Percentiles rank a stretch among this genome's conserved stretches.
phyloP scores from a whole-genome alignment of 345 rosid genomes.

The Camelina hispida region DNA sequence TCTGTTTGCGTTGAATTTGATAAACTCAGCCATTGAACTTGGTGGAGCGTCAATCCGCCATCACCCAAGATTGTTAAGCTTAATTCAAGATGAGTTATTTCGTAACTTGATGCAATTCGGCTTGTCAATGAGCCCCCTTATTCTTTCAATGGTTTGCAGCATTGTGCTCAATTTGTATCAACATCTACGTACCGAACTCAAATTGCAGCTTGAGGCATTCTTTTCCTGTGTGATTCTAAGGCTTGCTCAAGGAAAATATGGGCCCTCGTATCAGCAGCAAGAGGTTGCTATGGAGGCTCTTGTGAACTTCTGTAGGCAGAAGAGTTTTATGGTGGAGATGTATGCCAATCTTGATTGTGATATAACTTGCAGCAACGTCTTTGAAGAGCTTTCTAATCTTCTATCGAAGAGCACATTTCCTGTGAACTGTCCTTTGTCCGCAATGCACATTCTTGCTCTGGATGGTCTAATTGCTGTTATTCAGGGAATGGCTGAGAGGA shows the following conservation, averaged over 20 bases:
- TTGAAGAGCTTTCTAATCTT: slow-evolving; percentile 95
- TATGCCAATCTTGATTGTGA: slow-evolving; percentile 98
- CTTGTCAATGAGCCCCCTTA: slow-evolving; percentile 93
- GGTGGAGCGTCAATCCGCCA: slow-evolving; percentile 76
- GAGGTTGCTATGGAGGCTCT: slow-evolving; percentile 99
- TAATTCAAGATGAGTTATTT: slow-evolving; percentile 95
- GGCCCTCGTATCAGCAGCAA: slow-evolving; percentile 95
- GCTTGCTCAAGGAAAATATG: slow-evolving; percentile 96
- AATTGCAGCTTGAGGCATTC: slow-evolving; percentile 98
- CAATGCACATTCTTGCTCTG: slow-evolving; percentile 97
- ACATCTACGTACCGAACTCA: slow-evolving; percentile 81
- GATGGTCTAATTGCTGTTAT: slow-evolving; percentile 96
- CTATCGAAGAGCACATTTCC: slow-evolving; percentile 98
- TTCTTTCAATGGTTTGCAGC: slow-evolving; percentile 96
- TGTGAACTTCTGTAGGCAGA: slow-evolving; percentile 97
- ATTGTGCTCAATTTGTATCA: slow-evolving; percentile 94
- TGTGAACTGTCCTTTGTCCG: slow-evolving; percentile 92
- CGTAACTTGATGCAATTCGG: slow-evolving; percentile 95
- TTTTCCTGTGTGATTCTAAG: slow-evolving; percentile 95
- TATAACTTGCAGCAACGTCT: slow-evolving; percentile 96
- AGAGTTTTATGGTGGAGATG: slow-evolving; percentile 99
- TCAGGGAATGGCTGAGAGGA: slow-evolving; percentile 99
- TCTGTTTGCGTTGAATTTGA: slow-evolving; percentile 89
- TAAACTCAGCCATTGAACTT: slow-evolving; percentile 94
- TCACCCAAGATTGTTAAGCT: slow-evolving; percentile 86